phyloP scores from a whole-genome alignment of 768 basidiomycete genomes.

The Podaxis sp. region DNA sequence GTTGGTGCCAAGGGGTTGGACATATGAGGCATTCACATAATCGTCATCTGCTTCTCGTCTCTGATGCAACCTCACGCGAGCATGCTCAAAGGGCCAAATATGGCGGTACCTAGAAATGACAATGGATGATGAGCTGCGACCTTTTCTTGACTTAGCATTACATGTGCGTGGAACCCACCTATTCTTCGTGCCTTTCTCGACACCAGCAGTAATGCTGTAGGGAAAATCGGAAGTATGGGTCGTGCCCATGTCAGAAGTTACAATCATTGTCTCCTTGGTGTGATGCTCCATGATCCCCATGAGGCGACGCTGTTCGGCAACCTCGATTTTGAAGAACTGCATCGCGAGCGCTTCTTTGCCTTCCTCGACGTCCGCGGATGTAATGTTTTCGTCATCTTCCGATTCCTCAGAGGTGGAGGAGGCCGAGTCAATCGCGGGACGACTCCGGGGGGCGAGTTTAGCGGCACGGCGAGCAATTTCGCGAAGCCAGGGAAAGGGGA shows the following conservation, averaged over 20 bases:
- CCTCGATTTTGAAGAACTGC: slow-evolving; percentile 92
- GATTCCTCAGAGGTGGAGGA: slow-evolving; percentile 27
- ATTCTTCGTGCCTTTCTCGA: slow-evolving; percentile 94
- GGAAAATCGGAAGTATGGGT: slow-evolving; percentile 47
- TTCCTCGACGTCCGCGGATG: slow-evolving; percentile 48
- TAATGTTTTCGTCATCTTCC: slow-evolving; percentile 23
- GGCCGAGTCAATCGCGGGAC: slow-evolving; percentile 16
- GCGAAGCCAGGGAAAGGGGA: slow-evolving; percentile 78
- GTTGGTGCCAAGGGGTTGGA: slow-evolving; percentile 79
- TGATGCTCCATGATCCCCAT: slow-evolving; percentile 93
- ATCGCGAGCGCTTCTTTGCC: slow-evolving; percentile 78
- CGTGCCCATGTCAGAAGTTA: slow-evolving; percentile 11
- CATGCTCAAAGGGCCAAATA: slow-evolving; percentile 97
- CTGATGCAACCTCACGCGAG: slow-evolving; percentile 71
- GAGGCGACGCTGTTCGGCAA: slow-evolving; percentile 84
- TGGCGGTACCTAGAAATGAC: slow-evolving; percentile 69
- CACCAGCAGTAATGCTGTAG: slow-evolving; percentile 91
- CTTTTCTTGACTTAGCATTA: not conserved
- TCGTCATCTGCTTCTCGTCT: slow-evolving; percentile 49
- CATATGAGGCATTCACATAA: slow-evolving; percentile 93
- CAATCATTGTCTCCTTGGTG: slow-evolving; percentile 48
- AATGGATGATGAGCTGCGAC: slow-evolving; percentile 1
- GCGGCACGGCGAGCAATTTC: slow-evolving; percentile 60
- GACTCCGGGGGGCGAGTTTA: slow-evolving; percentile 17
- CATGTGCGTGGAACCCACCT: slow-evolving; percentile 41